Percentiles rank a stretch among this genome's conserved stretches.
phyloP scores from a whole-genome alignment of 2,329 filamentous ascomycete species.

The Ilyonectria destructans region DNA sequence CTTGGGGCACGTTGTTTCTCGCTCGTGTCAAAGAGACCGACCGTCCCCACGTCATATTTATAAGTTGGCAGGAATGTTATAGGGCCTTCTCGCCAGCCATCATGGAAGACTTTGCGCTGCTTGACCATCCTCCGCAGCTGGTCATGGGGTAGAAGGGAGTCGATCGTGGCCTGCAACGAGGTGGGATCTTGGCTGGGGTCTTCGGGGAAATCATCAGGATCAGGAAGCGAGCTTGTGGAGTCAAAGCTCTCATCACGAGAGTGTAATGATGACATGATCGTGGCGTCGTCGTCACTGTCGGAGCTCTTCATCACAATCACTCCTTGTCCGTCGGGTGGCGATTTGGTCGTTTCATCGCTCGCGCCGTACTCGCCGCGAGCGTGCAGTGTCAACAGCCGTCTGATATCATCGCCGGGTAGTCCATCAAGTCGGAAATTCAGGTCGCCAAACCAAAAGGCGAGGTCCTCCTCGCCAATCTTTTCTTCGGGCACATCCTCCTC shows the following conservation, averaged over 20 bases:
- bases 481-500: conserved; percentile 74
- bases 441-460: conserved; percentile 97
- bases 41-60: conserved; percentile 97
- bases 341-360: conserved; percentile 57
- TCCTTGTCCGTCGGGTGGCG: conserved; percentile 62
- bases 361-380: conserved; percentile 83
- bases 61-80: conserved; percentile 95
- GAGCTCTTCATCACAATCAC: conserved; percentile 64
- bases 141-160: conserved; percentile 91
- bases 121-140: conserved; percentile 85
- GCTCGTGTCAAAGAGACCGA: conserved; percentile 93
- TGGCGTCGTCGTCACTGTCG: conserved; percentile 65
- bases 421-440: conserved; percentile 94
- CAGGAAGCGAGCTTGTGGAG: conserved; percentile 65
- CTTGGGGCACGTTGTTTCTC: conserved; percentile 94
- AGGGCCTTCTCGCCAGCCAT: conserved; percentile 92
- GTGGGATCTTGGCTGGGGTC: conserved; percentile 84
- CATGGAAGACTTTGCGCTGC: conserved; percentile 85
- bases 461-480: conserved; percentile 89
- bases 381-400: conserved; percentile 86
- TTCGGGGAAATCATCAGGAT: conserved; percentile 77
- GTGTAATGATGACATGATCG: conserved; percentile 53
- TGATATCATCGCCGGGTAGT: conserved; percentile 91
- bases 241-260: conserved; percentile 58
- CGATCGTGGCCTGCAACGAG: conserved; percentile 89